Conservation (phyloP, 352 stramenopile genomes). For the Pythium grandisporangium region DNA sequence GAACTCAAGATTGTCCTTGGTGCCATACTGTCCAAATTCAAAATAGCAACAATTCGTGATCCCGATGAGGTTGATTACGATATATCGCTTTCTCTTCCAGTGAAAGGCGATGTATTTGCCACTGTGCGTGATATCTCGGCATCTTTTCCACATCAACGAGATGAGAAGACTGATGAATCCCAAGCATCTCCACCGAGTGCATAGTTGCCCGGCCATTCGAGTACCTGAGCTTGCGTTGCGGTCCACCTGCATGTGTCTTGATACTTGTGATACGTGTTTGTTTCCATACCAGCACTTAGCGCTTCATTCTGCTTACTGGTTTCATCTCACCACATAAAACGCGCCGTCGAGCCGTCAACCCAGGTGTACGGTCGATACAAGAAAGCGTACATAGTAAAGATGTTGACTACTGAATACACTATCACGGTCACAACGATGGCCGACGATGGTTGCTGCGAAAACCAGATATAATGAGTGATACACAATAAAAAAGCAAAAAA, state of each 20-base stretch:
- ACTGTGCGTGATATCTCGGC: no score
- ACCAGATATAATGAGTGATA: no score
- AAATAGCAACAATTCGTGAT: conserved; percentile 30
- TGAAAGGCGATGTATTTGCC: conserved; percentile 22
- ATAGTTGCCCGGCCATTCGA: no score
- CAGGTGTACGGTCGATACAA: conserved; percentile 59
- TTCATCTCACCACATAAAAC: conserved; percentile 89
- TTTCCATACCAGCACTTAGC: no score
- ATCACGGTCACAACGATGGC: conserved; percentile 26
- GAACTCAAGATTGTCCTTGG: conserved; percentile 59
- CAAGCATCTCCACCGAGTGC: no score
- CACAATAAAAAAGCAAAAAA: no score
- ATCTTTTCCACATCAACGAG: no score
- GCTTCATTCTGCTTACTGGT: no score
- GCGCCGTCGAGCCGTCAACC: conserved; percentile 65
- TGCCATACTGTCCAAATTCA: conserved; percentile 36
- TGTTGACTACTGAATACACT: conserved; percentile 55
- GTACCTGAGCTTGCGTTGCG: no score
- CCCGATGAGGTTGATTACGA: conserved; percentile 29
- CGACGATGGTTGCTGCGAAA: conserved; percentile 45
- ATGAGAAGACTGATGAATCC: no score
- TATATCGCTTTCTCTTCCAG: conserved; percentile 33
- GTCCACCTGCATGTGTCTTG: no score
- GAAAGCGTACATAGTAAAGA: conserved; percentile 63
- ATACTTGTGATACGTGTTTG: no score